Percentiles rank a stretch among this genome's conserved stretches.
Evolutionary conservation across 768 basidiomycete genomes (phyloP).

Genomic region (Boletus tomentosulus): DNA sequence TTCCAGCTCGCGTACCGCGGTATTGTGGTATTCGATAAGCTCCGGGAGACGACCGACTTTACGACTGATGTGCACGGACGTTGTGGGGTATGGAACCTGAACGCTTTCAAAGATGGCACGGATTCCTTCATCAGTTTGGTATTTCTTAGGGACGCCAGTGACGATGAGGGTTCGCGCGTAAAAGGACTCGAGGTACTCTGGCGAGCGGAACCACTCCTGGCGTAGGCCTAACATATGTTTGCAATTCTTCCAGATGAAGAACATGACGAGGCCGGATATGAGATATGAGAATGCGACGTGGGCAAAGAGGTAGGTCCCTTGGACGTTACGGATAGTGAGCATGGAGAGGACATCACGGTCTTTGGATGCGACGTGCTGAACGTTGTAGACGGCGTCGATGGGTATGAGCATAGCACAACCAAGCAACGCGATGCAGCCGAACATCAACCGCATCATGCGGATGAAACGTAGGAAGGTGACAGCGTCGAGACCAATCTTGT

Average conservation of each 20-base stretch:
- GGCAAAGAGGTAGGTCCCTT: slow-evolving; percentile 68
- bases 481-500: slow-evolving; percentile 89
- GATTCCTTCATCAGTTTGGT: slow-evolving; percentile 84
- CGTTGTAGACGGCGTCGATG: slow-evolving; percentile 81
- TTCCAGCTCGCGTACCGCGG: slow-evolving; percentile 92
- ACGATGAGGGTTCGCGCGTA: slow-evolving; percentile 91
- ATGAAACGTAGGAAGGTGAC: slow-evolving; percentile 90
- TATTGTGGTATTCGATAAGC: slow-evolving; percentile 87
- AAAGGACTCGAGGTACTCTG: slow-evolving; percentile 85
- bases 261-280: slow-evolving; percentile 71
- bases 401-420: slow-evolving; percentile 77
- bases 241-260: slow-evolving; percentile 73
- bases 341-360: slow-evolving; percentile 66
- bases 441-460: slow-evolving; percentile 75
- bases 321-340: slow-evolving; percentile 83
- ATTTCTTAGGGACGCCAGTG: slow-evolving; percentile 71
- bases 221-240: slow-evolving; percentile 73
- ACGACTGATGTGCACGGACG: slow-evolving; percentile 85
- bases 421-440: slow-evolving; percentile 57
- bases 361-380: slow-evolving; percentile 51
- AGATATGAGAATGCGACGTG: slow-evolving; percentile 83
- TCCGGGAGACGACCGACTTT: slow-evolving; percentile 86
- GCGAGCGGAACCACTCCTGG: slow-evolving; percentile 82
- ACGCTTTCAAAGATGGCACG: slow-evolving; percentile 67
- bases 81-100: slow-evolving; percentile 85